These are phyloP conservation scores for Didymosphaeria variabile DNA, from an alignment of 2,329 filamentous ascomycete species.

Conservation along the genomic window DNA sequence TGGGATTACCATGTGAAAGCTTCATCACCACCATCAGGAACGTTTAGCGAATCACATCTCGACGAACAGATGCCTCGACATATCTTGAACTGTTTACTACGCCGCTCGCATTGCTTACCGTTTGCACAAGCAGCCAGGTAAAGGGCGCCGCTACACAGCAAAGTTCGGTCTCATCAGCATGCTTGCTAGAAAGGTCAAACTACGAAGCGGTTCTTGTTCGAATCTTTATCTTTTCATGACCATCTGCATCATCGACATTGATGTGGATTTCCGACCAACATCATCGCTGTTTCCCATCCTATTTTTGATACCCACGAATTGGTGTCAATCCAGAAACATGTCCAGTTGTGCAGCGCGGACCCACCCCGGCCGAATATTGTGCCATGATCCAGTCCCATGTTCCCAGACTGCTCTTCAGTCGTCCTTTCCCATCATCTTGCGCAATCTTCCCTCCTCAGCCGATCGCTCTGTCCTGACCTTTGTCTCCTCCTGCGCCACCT, in stretches of 20 bases:
- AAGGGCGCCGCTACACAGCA: background rate
- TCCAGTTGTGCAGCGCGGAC: background rate
- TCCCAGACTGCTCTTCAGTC: slow-evolving; percentile 23
- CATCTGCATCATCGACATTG: too few relatives aligned
- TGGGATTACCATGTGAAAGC: slow-evolving; percentile 33
- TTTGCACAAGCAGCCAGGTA: background rate
- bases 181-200: background rate
- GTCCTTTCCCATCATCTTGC: slow-evolving; percentile 49
- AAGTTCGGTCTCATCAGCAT: background rate
- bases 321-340: background rate
- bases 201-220: background rate
- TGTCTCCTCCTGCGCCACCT: slow-evolving; percentile 29
- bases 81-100: slow-evolving; percentile 18
- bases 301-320: too few relatives aligned
- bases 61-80: slow-evolving; percentile 23
- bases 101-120: background rate
- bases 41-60: slow-evolving; percentile 32
- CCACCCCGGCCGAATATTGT: background rate
- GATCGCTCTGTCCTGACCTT: slow-evolving; percentile 42
- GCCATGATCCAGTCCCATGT: background rate
- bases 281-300: too few relatives aligned
- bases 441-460: slow-evolving; percentile 50
- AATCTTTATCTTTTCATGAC: too few relatives aligned
- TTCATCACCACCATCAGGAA: slow-evolving; percentile 26
- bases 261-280: too few relatives aligned